phyloP scores from a whole-genome alignment of 345 rosid genomes.

The Rhodamnia rubescens region DNA sequence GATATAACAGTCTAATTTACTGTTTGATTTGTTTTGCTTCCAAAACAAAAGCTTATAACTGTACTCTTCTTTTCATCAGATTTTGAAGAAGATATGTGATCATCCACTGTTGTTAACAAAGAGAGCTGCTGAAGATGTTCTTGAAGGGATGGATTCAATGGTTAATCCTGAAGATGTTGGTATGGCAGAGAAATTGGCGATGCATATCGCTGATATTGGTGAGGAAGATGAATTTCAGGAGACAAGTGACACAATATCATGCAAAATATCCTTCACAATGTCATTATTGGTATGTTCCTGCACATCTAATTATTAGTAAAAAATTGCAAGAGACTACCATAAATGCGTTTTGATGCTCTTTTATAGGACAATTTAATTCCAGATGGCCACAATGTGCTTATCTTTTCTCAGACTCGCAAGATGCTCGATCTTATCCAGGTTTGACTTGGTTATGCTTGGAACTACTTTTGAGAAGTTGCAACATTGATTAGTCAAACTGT shows the following conservation, averaged over 20 bases:
- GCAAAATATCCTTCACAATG: constrained; percentile 83
- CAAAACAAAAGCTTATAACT: neutral
- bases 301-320: neutral
- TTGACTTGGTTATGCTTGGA: constrained; percentile 11
- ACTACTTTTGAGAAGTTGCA: neutral
- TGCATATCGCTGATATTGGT: constrained; percentile 76
- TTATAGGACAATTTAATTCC: constrained; percentile 69
- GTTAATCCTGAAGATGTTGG: constrained; percentile 64
- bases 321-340: neutral
- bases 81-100: constrained; percentile 89
- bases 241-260: constrained; percentile 68
- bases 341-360: constrained; percentile 6
- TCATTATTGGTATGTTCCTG: constrained; percentile 56
- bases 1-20: neutral
- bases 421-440: constrained; percentile 97
- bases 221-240: constrained; percentile 68
- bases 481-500: neutral
- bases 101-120: constrained; percentile 70
- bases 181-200: constrained; percentile 81
- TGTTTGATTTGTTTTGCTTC: neutral
- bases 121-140: constrained; percentile 83
- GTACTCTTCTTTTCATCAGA: constrained; percentile 23
- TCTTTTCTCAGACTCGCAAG: constrained; percentile 96
- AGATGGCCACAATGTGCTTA: constrained; percentile 83
- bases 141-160: constrained; percentile 83